Evolutionary conservation across 805 yeast species (phyloP), one percentile per base, ranked within the genome.

Genomic region (Maudiozyma saulgeensis): DNA sequence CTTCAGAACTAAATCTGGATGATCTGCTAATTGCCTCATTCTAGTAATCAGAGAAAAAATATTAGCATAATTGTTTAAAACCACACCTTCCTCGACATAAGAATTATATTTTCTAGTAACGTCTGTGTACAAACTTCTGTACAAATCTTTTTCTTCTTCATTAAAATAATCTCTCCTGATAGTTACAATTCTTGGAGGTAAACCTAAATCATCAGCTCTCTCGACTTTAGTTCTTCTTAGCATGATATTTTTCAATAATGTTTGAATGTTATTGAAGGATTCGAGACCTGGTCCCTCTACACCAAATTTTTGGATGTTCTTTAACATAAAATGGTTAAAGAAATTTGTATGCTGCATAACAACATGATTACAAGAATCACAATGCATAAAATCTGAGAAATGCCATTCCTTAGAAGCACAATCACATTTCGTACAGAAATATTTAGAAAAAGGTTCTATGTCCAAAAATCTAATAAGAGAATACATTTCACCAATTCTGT

Each of bases 11-110:
- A 93, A 72, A 68, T 93, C 99, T 0, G 99, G 99, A 67, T 93
- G 99, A 65, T 93, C 99, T 0, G 99, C 98, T 58, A 93, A 73
- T 68, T 93, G 99, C 59, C 99, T 79, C 99, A 93, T 95, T 59
- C 99, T 74, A 0, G 99, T 93, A 60, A 93, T 90, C 49, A 93
- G 75, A 0, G 98, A 90, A 70, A 93, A 93, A 60, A 93, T 93
- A 61, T 93, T 93, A 43, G 99, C 99, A 69, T 93, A 93, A 66
- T 93, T 93, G 68, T 93, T 93, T 51, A 93, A 72, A 23, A 93
- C 97, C 40, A 93, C 96, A 68, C 99, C 99, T 62, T 87, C 91
- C 21, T 95, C 93, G 39, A 93, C 98, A 63, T 81, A 93, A 42
- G 89, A 93, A 59, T 87, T 87, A 72, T 88, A 93, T 58, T 84